Percentiles rank a stretch among this genome's conserved stretches.
phyloP scores from a whole-genome alignment of 768 basidiomycete species.

The Solioccasus polychromus region DNA sequence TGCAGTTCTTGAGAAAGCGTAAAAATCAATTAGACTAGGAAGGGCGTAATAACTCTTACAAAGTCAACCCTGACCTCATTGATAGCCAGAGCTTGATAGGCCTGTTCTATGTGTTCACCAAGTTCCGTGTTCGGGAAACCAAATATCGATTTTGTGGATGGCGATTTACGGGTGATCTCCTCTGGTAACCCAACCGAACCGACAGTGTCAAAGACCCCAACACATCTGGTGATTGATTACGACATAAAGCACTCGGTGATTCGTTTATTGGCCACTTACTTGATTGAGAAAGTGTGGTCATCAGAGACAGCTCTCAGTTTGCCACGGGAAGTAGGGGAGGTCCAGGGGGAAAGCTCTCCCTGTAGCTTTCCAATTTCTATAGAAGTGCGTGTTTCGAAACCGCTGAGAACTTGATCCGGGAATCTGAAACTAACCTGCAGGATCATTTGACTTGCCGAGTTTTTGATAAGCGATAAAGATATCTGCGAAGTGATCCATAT shows the following conservation, averaged over 20 bases:
- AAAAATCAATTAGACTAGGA: background rate
- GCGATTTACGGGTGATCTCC: conserved; percentile 48
- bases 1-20: conserved; percentile 43
- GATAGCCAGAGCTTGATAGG: conserved; percentile 69
- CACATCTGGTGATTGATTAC: conserved; percentile 39
- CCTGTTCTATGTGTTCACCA: conserved; percentile 60
- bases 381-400: background rate
- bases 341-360: conserved; percentile 53
- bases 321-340: conserved; percentile 47
- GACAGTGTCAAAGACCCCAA: conserved; percentile 81
- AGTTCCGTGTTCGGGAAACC: conserved; percentile 61
- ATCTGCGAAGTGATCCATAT: conserved; percentile 69
- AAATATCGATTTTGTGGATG: conserved; percentile 49
- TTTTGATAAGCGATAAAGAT: conserved; percentile 64
- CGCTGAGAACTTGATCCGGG: background rate
- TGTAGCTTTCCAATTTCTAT: conserved; percentile 40
- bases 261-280: conserved; percentile 38
- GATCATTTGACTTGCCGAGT: conserved; percentile 51
- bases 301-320: conserved; percentile 48
- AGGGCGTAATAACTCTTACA: conserved; percentile 37
- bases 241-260: conserved; percentile 1
- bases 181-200: conserved; percentile 69
- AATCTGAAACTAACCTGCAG: conserved; percentile 35
- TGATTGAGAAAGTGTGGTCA: conserved; percentile 53
- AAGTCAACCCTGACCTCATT: conserved; percentile 69